Evolutionary conservation across 768 basidiomycete species (phyloP), one percentile per base, ranked within the genome.

Genomic region (Strobilomyces confusus): DNA sequence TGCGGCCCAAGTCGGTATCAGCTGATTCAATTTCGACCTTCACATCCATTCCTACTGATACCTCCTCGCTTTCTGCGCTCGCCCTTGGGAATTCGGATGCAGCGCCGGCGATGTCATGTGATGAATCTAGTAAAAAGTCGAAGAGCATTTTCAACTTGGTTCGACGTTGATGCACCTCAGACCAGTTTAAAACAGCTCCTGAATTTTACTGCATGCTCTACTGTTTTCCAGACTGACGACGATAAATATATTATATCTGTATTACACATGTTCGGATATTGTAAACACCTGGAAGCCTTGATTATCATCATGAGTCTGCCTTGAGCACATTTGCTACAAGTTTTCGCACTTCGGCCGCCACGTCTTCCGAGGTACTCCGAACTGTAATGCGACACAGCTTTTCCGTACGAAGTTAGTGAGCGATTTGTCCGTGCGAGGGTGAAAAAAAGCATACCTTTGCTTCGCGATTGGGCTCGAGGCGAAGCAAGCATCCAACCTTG

Each of bases 391-490:
- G 87, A 72, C 93, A 98, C 32, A 98, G 76, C 91, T 95, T 65
- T 52, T 26, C 22, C 17, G 32, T 13, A 38, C 19, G n/a, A 41
- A 32, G 23, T 57, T 13, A 57, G 40, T 26, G 44, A 22, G 41
- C 8, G 15, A 25, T 26, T 19, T 22, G 36, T 42, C 15, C 19
- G 32, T 1, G 3, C 23, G 19, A 52, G 13, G 29, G 29, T 29
- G 8, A 40, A 20, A 30, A 4, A 26, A 42, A 6, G 57, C 79
- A 47, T 64, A 92, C 93, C 80, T 97, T 95, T 25, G 95, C 97
- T 55, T 97, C 94, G 48, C 83, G 81, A 73, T 98, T 99, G 2
- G 97, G 97, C 70, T 99, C 97, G 26, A 98, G 69, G 50, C 97
- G 81, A 58, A 98, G 71, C 57, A 99, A 75, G 66, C 97, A 98